Evolutionary conservation across 495 filamentous ascomycete species (phyloP).

Genomic region (Jackrogersella multiformis): DNA sequence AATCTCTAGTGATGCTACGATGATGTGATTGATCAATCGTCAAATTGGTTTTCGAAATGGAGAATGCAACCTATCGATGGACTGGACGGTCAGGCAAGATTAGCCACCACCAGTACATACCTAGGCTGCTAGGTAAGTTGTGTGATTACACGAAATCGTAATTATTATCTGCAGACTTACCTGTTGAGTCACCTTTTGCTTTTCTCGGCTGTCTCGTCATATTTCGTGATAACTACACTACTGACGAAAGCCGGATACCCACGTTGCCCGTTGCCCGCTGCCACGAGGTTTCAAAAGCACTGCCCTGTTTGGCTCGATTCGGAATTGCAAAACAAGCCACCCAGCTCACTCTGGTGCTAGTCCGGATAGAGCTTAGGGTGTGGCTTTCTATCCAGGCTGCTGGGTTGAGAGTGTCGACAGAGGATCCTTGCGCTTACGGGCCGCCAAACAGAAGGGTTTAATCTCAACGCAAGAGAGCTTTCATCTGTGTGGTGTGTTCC

Average conservation of each 20-base stretch:
- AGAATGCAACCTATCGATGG: conserved; percentile 34
- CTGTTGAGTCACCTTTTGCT: conserved; percentile 13
- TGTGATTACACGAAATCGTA: conserved; percentile 31
- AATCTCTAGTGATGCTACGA: conserved; percentile 10
- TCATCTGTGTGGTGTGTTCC: conserved; percentile 38
- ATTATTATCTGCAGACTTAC: conserved; percentile 23
- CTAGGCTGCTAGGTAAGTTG: not conserved
- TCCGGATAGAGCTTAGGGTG: conserved; percentile 36
- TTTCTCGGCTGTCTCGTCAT: conserved; percentile 26
- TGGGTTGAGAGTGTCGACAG: conserved; percentile 31
- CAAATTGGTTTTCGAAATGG: conserved; percentile 33
- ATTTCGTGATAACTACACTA: conserved; percentile 18
- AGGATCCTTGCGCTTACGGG: conserved; percentile 39
- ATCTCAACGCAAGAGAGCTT: conserved; percentile 31
- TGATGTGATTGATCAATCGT: conserved; percentile 39
- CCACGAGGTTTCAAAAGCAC: conserved; percentile 38
- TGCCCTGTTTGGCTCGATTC: conserved; percentile 28
- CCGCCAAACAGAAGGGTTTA: conserved; percentile 36
- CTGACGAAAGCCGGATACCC: conserved; percentile 30
- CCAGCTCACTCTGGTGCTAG: conserved; percentile 21
- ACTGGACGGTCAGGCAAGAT: conserved; percentile 23
- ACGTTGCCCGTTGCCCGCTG: conserved; percentile 14
- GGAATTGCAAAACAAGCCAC: conserved; percentile 35
- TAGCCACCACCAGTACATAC: not conserved
- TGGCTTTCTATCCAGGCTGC: conserved; percentile 45